Percentiles rank a stretch among this genome's conserved stretches.
Evolutionary conservation across 2,329 filamentous ascomycete species (phyloP).

Genomic region (Microdochium bolleyi): DNA sequence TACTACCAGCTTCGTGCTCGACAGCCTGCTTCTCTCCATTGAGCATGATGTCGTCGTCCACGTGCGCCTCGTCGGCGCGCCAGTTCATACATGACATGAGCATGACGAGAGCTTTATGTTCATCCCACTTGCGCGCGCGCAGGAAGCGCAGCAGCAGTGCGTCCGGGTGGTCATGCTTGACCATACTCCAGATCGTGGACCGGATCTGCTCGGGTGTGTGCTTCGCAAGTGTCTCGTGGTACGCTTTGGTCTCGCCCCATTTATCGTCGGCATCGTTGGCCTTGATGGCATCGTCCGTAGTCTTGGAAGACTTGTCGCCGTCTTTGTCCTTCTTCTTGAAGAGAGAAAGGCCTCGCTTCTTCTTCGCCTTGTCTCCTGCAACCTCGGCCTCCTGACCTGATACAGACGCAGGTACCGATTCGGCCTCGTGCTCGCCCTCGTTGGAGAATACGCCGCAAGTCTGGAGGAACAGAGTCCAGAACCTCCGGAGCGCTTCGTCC

Average conservation of each 20-base stretch:
- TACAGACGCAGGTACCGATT: constrained; percentile 6
- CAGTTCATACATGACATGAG: constrained; percentile 90
- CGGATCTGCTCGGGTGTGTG: constrained; percentile 73
- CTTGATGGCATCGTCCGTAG: constrained; percentile 28
- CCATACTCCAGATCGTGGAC: constrained; percentile 81
- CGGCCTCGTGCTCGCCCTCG: constrained; percentile 20
- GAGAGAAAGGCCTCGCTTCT: constrained; percentile 66
- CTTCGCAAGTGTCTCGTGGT: constrained; percentile 70
- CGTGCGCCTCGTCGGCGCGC: constrained; percentile 74
- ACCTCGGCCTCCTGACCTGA: not conserved
- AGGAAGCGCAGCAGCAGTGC: constrained; percentile 75
- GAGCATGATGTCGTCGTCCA: constrained; percentile 81
- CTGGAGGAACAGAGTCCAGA: constrained; percentile 73
- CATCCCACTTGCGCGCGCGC: constrained; percentile 90
- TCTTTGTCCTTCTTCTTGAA: constrained; percentile 58
- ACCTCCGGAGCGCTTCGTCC: constrained; percentile 77
- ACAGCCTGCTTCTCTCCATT: constrained; percentile 66
- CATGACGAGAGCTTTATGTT: constrained; percentile 90
- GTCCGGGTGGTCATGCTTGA: constrained; percentile 93
- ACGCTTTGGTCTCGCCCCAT: constrained; percentile 83
- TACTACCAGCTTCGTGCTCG: constrained; percentile 46
- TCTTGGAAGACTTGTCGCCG: constrained; percentile 32
- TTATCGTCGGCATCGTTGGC: constrained; percentile 69
- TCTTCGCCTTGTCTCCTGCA: constrained; percentile 50
- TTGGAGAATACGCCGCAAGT: constrained; percentile 57